A percentile compares a stretch with the other conserved stretches of the same genome.
These are phyloP conservation scores for Furcasterigmium sp. DNA, from an alignment of 2,329 filamentous ascomycete species.

Conservation along the genomic window DNA sequence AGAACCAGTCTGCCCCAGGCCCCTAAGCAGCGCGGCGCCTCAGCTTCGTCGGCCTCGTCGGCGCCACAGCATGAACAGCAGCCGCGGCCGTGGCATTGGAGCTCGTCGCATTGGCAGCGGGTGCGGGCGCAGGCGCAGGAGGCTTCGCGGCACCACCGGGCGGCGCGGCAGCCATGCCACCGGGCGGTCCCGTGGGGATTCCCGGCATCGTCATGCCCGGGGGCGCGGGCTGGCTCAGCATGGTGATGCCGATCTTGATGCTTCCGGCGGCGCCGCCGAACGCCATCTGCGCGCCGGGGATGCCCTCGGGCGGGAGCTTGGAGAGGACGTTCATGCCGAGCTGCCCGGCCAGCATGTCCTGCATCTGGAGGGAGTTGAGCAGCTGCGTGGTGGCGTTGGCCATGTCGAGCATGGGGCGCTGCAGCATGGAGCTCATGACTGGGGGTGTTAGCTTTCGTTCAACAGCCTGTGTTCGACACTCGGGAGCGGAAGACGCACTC, in stretches of 20 bases:
- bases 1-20: no score
- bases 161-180: neutral
- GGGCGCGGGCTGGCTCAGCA: constrained; percentile 1
- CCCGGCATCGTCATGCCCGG: neutral
- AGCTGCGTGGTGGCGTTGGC: constrained; percentile 3
- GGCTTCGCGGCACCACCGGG: neutral
- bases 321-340: constrained; percentile 4
- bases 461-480: neutral
- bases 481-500: neutral
- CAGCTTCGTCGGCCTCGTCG: no score
- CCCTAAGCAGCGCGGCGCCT: no score
- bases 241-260: constrained; percentile 1
- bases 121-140: neutral
- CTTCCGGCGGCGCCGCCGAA: constrained; percentile 5
- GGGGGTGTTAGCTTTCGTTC: neutral
- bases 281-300: constrained; percentile 2
- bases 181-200: neutral
- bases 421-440: constrained; percentile 10
- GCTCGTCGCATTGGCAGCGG: no score
- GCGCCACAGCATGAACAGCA: no score
- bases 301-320: constrained; percentile 6
- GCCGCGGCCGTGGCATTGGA: no score
- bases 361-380: constrained; percentile 5
- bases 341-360: constrained; percentile 5
- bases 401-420: constrained; percentile 7